Conservation (phyloP, 83 land plant genomes). For the Picea abies region DNA sequence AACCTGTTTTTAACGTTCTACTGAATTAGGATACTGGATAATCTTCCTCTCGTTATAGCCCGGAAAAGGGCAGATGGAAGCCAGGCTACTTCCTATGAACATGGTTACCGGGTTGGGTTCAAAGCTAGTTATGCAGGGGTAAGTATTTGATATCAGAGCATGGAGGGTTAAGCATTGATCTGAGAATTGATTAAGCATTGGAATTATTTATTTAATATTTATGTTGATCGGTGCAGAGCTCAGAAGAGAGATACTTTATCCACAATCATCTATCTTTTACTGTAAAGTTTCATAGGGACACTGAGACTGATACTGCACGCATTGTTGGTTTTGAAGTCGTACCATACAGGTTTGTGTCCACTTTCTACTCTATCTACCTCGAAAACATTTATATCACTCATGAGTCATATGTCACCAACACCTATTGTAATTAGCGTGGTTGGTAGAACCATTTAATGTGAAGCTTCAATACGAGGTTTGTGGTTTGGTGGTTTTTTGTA, state of each 20-base stretch:
- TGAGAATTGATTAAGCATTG: not conserved
- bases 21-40: slow-evolving; percentile 85
- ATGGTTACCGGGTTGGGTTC: slow-evolving; percentile 91
- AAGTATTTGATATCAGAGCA: slow-evolving; percentile 14
- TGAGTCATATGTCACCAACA: not conserved
- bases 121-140: slow-evolving; percentile 69
- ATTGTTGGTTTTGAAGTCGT: slow-evolving; percentile 97
- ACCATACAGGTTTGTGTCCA: slow-evolving; percentile 72
- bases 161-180: not conserved
- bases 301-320: slow-evolving; percentile 68
- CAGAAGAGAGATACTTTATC: slow-evolving; percentile 79
- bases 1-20: not conserved
- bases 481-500: not conserved
- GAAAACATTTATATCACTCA: not conserved
- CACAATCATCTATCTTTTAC: slow-evolving; percentile 83
- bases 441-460: not conserved
- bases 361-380: not conserved
- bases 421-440: not conserved
- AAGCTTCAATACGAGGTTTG: not conserved
- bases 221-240: slow-evolving; percentile 40
- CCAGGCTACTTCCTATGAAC: slow-evolving; percentile 64
- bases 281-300: slow-evolving; percentile 83
- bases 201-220: not conserved
- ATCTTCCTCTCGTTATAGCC: slow-evolving; percentile 87
- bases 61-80: slow-evolving; percentile 58